Conservation (phyloP, 306 rosid species). For the Begonia peltatifolia region DNA sequence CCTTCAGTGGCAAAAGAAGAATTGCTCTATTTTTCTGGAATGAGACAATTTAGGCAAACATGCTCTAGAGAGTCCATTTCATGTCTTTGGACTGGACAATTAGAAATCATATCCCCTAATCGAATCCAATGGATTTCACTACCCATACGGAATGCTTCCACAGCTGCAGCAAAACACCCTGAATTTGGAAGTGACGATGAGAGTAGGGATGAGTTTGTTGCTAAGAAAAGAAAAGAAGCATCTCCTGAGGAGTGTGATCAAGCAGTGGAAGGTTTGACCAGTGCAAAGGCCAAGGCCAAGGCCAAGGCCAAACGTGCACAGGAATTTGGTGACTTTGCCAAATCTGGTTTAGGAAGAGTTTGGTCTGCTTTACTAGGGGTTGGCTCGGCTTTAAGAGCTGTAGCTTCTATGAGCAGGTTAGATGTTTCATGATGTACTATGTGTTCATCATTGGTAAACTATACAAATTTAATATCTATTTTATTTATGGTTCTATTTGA, state of each 20-base stretch:
- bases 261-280: constrained; percentile 74
- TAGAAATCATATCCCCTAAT: constrained; percentile 11
- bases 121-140: constrained; percentile 30
- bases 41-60: constrained; percentile 11
- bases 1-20: constrained; percentile 10
- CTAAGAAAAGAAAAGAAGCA: constrained; percentile 56
- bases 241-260: constrained; percentile 95
- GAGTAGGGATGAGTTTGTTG: constrained; percentile 19
- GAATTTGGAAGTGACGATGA: constrained; percentile 23
- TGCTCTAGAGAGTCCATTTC: constrained; percentile 5
- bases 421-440: not conserved
- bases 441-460: no score
- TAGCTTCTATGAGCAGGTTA: constrained; percentile 85
- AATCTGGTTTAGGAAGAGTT: constrained; percentile 24
- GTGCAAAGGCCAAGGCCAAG: constrained; percentile 75
- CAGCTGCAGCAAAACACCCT: constrained; percentile 29
- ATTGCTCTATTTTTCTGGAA: constrained; percentile 7
- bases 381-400: constrained; percentile 69
- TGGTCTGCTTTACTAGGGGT: constrained; percentile 57
- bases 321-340: constrained; percentile 30
- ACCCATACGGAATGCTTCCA: constrained; percentile 27
- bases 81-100: constrained; percentile 11
- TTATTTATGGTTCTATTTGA: constrained; percentile 2
- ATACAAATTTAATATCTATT: not conserved
- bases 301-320: constrained; percentile 70